phyloP scores from a whole-genome alignment of 768 basidiomycete species.

The Clavaria fumosa region DNA sequence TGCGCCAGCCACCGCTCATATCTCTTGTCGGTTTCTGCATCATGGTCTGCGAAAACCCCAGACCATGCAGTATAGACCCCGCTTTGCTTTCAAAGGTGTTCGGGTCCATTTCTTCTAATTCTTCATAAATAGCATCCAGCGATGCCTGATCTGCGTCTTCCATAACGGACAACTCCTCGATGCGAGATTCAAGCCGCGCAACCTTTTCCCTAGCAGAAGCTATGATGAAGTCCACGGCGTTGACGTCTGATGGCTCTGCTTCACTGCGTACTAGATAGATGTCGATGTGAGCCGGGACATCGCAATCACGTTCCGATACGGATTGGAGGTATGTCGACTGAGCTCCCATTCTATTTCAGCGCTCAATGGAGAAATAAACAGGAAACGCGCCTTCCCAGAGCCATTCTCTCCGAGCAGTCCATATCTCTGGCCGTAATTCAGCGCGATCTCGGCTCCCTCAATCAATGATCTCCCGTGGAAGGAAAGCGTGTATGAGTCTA shows the following conservation, averaged over 20 bases:
- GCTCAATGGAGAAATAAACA: slow-evolving; percentile 2
- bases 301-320: slow-evolving; percentile 87
- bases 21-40: slow-evolving; percentile 96
- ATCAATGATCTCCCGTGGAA: slow-evolving; percentile 89
- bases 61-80: slow-evolving; percentile 90
- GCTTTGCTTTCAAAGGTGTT: slow-evolving; percentile 93
- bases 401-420: slow-evolving; percentile 96
- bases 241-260: slow-evolving; percentile 87
- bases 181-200: slow-evolving; percentile 79
- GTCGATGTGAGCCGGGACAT: slow-evolving; percentile 89
- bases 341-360: slow-evolving; percentile 1
- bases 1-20: slow-evolving; percentile 99
- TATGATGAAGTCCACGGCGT: slow-evolving; percentile 96
- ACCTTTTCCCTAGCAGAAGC: slow-evolving; percentile 87
- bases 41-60: slow-evolving; percentile 83
- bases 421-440: slow-evolving; percentile 87
- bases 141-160: slow-evolving; percentile 81
- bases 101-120: slow-evolving; percentile 94
- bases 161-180: slow-evolving; percentile 85
- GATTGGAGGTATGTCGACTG: slow-evolving; percentile 95
- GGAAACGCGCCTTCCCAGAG: slow-evolving; percentile 74
- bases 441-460: slow-evolving; percentile 53
- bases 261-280: slow-evolving; percentile 95
- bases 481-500: slow-evolving; percentile 86
- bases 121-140: slow-evolving; percentile 83